These are phyloP conservation scores for Isatis tinctoria DNA, from an alignment of 345 rosid species.

Conservation along the genomic window DNA sequence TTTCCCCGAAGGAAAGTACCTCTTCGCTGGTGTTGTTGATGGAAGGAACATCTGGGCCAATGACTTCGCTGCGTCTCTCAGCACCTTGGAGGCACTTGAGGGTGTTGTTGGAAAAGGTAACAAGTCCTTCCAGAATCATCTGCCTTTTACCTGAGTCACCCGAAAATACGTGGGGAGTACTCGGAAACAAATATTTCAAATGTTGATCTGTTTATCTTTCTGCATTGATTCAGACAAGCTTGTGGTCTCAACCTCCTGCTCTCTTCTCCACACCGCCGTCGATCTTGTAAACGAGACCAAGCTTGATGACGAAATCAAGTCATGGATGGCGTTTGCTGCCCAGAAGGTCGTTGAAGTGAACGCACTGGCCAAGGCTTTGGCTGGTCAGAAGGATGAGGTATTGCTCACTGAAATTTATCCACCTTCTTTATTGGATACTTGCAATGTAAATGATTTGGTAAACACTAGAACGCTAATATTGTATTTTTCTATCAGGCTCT, in stretches of 20 bases:
- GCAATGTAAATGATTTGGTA: neutral
- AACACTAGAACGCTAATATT: neutral
- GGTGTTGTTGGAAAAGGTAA: constrained; percentile 91
- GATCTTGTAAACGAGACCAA: constrained; percentile 90
- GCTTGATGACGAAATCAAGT: constrained; percentile 81
- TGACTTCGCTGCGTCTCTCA: constrained; percentile 78
- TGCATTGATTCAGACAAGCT: constrained; percentile 60
- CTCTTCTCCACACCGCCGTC: constrained; percentile 97
- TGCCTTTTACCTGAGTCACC: neutral
- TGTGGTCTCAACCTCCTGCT: constrained; percentile 95
- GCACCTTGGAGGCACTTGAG: constrained; percentile 56
- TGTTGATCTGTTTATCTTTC: constrained; percentile 1
- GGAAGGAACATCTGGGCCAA: constrained; percentile 99
- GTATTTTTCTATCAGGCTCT: constrained; percentile 42
- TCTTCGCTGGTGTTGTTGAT: constrained; percentile 95
- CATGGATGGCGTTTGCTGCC: constrained; percentile 99
- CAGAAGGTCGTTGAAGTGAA: constrained; percentile 95
- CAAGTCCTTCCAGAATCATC: neutral
- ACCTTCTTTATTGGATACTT: neutral
- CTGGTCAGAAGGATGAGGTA: constrained; percentile 92
- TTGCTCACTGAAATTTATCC: neutral
- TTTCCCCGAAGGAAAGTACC: constrained; percentile 78
- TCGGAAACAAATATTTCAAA: neutral
- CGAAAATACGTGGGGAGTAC: neutral
- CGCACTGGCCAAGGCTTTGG: constrained; percentile 88